Base-by-base conservation (phyloP, 2,329 filamentous ascomycete genomes). In the Gaeumannomyces sp. region DNA sequence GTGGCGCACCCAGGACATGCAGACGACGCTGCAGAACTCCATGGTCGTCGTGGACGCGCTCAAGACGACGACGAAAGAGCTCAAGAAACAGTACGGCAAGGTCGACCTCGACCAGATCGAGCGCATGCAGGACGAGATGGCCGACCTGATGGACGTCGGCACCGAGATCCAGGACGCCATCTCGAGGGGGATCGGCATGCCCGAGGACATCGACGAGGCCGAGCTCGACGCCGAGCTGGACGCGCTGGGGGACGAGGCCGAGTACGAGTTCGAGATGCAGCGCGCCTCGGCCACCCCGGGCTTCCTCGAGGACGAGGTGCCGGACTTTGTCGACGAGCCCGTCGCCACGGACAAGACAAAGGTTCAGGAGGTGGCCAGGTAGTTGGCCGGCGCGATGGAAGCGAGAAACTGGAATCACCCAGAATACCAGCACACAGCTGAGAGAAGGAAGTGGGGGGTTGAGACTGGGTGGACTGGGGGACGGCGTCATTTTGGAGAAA, bases 121-220 rank as follows among this genome's bases (percentile, higher is more conserved):
- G 83, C 84, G 90, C 70, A 85, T 99, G 83, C 94, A 99, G 84
- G 95, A 99, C 75, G 94, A 99, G 79, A 98, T 99, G 95, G 93
- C 93, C 7, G 95, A 99, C 78, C 77, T 99, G 72, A 91, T 99
- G 86, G 95, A 99, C 74, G 89, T 97, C 67, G 94, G 95, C 4
- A 98, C 98, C 77, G 95, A 99, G 77, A 99, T 99, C 66, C 93
- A 99, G 78, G 95, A 98, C 79, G 93, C 90, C 69, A 89, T 99
- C 65, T 89, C 90, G 67, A 80, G 95, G 68, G 91, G 91, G 70
- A 99, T 99, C 76, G 94, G 98, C 74, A 85, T 99, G 50, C 95
- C 95, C 0, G 95, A 99, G 72, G 95, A 98, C 76, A 93, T 99
- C 28, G 94, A 98, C 75, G 95, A 99, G 85, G 88, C 90, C 1